Evolutionary conservation across 2,329 filamentous ascomycete species (phyloP).

Genomic region (Hortaea sp.): DNA sequence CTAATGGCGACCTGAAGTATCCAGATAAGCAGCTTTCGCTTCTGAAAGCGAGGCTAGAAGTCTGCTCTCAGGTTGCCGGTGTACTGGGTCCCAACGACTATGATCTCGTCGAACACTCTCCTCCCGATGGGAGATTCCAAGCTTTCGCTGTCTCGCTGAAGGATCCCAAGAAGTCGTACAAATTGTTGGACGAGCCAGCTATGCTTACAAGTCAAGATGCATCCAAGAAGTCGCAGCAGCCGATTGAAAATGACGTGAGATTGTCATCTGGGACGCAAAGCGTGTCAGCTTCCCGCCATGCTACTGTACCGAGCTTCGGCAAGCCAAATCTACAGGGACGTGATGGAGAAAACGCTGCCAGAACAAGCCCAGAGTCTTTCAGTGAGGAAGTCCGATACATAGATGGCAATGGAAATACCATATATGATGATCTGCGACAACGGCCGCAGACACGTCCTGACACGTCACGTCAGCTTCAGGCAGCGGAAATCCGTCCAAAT

Average conservation of each 20-base stretch:
- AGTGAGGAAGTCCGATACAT: not conserved
- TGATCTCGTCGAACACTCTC: not conserved
- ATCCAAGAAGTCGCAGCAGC: conserved; percentile 3
- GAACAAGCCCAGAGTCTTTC: not conserved
- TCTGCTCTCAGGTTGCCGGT: not conserved
- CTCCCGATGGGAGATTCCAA: not conserved
- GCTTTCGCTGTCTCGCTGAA: not conserved
- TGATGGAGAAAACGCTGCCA: not conserved
- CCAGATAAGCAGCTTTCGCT: conserved; percentile 1
- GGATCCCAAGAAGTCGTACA: not conserved
- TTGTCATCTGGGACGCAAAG: conserved; percentile 1
- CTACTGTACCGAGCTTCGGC: conserved; percentile 2
- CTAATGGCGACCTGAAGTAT: not conserved
- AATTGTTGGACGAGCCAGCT: not conserved
- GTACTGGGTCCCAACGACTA: not conserved
- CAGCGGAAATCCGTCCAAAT: not conserved
- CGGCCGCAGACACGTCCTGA: not conserved
- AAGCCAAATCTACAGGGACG: conserved; percentile 3
- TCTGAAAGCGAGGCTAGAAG: not conserved
- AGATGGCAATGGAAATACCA: not conserved
- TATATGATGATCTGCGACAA: no score
- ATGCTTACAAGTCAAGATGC: not conserved
- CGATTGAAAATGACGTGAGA: conserved; percentile 1
- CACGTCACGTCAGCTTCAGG: not conserved
- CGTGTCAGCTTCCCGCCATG: conserved; percentile 2